Evolutionary conservation across 2,329 filamentous ascomycete species (phyloP).

Genomic region (Sordariomycetes sp.): DNA sequence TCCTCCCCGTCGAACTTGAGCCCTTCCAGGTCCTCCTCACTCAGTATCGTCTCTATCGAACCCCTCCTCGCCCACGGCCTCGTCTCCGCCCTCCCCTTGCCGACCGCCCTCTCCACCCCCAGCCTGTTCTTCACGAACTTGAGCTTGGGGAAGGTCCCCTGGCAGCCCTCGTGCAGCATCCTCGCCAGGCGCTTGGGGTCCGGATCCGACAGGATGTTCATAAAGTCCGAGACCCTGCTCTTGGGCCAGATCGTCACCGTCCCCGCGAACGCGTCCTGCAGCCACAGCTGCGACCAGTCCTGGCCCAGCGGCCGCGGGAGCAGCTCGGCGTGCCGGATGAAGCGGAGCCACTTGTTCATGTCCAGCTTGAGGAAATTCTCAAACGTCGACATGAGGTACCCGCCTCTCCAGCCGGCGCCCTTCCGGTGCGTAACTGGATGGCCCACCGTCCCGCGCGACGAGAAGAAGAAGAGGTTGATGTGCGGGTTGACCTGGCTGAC

Average conservation of each 20-base stretch:
- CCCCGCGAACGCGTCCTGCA: conserved; percentile 78
- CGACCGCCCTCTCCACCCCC: conserved; percentile 65
- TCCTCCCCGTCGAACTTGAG: conserved; percentile 26
- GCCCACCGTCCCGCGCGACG: conserved; percentile 81
- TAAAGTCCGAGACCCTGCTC: conserved; percentile 67
- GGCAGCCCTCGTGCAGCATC: conserved; percentile 86
- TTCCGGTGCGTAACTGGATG: conserved; percentile 88
- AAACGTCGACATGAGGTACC: conserved; percentile 81
- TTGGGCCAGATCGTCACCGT: conserved; percentile 97
- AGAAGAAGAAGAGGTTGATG: conserved; percentile 98
- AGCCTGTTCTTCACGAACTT: conserved; percentile 85
- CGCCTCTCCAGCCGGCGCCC: conserved; percentile 90
- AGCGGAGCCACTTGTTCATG: conserved; percentile 94
- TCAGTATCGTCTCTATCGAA: conserved; percentile 49
- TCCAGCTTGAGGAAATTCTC: conserved; percentile 97
- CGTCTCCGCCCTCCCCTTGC: conserved; percentile 45
- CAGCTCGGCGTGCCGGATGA: conserved; percentile 83
- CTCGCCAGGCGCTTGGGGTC: conserved; percentile 62
- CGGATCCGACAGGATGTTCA: conserved; percentile 77
- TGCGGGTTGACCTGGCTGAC: conserved; percentile 87
- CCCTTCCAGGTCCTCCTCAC: conserved; percentile 46
- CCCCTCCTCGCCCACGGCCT: conserved; percentile 34
- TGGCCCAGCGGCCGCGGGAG: conserved; percentile 83
- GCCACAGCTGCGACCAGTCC: conserved; percentile 94
- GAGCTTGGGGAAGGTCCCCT: conserved; percentile 81